Evolutionary conservation across 2,329 filamentous ascomycete genomes (phyloP).

Genomic region (Diaporthe destruens): DNA sequence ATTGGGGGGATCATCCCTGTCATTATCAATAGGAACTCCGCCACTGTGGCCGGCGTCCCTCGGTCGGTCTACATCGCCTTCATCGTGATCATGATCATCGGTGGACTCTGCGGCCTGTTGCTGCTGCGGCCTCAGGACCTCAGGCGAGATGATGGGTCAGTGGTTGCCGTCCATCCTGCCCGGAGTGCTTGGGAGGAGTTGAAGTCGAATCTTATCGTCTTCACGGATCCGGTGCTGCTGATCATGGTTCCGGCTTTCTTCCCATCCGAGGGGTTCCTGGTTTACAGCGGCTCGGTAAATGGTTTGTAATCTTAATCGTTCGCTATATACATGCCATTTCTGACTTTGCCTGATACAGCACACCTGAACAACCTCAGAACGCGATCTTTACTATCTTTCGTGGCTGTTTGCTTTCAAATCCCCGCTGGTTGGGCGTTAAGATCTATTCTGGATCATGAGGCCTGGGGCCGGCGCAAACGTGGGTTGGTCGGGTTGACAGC

Average conservation of each 20-base stretch:
- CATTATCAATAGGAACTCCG: constrained; percentile 46
- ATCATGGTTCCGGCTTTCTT: constrained; percentile 44
- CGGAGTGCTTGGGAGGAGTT: constrained; percentile 14
- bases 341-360: background rate
- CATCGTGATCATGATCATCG: constrained; percentile 47
- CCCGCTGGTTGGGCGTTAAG: constrained; percentile 47
- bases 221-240: constrained; percentile 32
- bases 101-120: constrained; percentile 19
- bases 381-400: constrained; percentile 48
- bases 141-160: constrained; percentile 9
- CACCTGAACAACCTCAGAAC: constrained; percentile 19
- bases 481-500: constrained; percentile 44
- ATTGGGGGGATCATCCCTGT: constrained; percentile 48
- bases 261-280: constrained; percentile 49
- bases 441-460: constrained; percentile 42
- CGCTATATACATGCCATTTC: background rate
- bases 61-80: constrained; percentile 45
- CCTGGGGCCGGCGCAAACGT: constrained; percentile 37
- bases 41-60: constrained; percentile 21
- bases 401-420: constrained; percentile 50
- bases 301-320: background rate
- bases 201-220: constrained; percentile 45
- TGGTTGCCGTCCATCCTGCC: constrained; percentile 41
- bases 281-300: constrained; percentile 52
- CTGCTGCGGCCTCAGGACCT: constrained; percentile 1